Conservation (phyloP, 108 stramenopile genomes). For the Conticribra guillardii region DNA sequence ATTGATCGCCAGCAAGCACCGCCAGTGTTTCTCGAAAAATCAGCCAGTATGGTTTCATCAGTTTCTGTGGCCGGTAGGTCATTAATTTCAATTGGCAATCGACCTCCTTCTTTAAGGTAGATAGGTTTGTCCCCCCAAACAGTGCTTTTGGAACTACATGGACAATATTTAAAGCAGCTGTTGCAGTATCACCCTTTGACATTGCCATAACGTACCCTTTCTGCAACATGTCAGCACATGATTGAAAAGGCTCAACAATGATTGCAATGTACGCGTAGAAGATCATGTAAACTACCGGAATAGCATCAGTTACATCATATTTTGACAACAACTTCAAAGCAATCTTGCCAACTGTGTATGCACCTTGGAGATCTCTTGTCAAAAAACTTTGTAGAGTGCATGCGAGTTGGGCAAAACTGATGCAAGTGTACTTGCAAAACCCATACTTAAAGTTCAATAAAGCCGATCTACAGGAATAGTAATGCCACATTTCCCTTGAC, state of each 20-base stretch:
- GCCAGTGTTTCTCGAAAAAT: background rate
- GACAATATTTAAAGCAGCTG: background rate
- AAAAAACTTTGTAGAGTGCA: background rate
- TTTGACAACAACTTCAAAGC: background rate
- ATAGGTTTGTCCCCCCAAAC: background rate
- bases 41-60: background rate
- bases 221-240: conserved; percentile 3
- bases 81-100: background rate
- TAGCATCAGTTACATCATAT: background rate
- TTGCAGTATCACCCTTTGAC: background rate
- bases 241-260: conserved; percentile 2
- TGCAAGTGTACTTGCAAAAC: background rate
- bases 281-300: background rate
- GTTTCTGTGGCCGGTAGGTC: background rate
- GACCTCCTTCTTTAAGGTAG: background rate
- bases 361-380: background rate
- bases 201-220: background rate
- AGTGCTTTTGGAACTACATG: background rate
- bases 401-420: background rate
- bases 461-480: background rate
- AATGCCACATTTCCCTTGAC: background rate
- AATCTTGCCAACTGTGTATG: background rate
- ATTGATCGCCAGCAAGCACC: background rate
- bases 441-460: background rate
- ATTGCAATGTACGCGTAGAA: conserved; percentile 2